Conservation (phyloP, 495 filamentous ascomycete genomes). For the Penicillium turbatum region DNA sequence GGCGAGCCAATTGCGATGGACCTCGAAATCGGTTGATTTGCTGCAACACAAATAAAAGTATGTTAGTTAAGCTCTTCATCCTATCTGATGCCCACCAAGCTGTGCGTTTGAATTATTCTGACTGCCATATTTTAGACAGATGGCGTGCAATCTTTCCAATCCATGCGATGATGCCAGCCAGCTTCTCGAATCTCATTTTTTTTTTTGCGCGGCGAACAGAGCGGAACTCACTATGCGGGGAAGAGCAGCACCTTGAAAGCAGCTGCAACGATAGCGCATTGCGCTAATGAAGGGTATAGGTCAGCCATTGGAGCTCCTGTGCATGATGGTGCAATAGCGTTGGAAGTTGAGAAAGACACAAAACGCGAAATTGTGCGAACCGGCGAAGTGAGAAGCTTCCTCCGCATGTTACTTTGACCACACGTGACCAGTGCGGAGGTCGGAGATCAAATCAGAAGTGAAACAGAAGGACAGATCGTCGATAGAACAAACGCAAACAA, state of each 20-base stretch:
- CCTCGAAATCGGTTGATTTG: conserved; percentile 99
- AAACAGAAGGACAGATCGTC: conserved; percentile 25
- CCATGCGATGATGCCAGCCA: too few relatives aligned
- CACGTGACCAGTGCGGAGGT: conserved; percentile 20
- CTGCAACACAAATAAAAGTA: conserved; percentile 39
- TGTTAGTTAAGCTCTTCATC: background rate
- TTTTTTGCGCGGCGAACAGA: background rate
- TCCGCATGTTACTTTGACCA: conserved; percentile 10
- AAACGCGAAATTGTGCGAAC: background rate
- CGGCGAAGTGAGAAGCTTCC: background rate
- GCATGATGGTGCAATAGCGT: conserved; percentile 21
- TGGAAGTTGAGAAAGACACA: background rate
- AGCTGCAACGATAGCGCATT: conserved; percentile 81
- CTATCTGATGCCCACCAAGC: background rate
- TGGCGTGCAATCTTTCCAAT: background rate
- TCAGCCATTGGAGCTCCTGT: conserved; percentile 62
- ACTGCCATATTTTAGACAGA: background rate
- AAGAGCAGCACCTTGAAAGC: conserved; percentile 93
- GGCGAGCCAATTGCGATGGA: conserved; percentile 96
- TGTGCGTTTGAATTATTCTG: too few relatives aligned
- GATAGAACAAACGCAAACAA: conserved; percentile 3
- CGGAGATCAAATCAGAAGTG: conserved; percentile 27
- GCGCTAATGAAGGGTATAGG: conserved; percentile 74
- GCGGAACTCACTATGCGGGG: conserved; percentile 80
- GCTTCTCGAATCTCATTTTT: background rate